Evolutionary conservation across 306 rosid species (phyloP), one percentile per base, ranked within the genome.

Genomic region (Vigna mungo): DNA sequence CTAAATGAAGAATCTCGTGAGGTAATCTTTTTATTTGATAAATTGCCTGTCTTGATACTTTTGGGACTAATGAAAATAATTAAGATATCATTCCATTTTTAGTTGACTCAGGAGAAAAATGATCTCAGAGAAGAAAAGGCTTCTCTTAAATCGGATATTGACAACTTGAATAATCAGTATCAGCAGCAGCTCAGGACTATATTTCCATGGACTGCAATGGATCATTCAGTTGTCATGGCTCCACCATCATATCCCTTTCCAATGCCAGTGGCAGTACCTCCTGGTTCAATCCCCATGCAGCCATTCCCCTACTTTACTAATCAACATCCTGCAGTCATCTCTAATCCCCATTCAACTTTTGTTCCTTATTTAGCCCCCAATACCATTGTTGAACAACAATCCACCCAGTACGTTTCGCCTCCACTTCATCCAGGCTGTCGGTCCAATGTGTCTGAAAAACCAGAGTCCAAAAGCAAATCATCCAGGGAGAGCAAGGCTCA

Each of bases 71-170:
- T 59, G 66, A 18, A 67, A 16, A 70, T 73, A 34, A 82, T 66
- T 12, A 18, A 82, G 32, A 23, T 76, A 49, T 66, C 75, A 3
- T 78, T 78, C 6, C 15, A 56, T 63, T 84, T 71, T 83, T 93
- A 95, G 99, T 84, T 92, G 80, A 82, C 90, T 6, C 88, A 77
- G 78, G 99, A 95, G 91, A 92, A 95, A 85, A 95, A 88, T 82
- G 98, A 95, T 80, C 96, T 95, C 27, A 92, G 93, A 83, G 97
- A 92, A 88, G 99, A 95, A 89, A 92, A 95, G 90, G 87, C 88
- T 39, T 91, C 94, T 68, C 77, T 95, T 72, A 92, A 95, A 74
- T 87, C 88, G 0, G 99, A 95, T 71, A 89, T 91, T 41, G 99
- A 89, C 65, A 91, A 76, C 80, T 84, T 96, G 54, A 89, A 85